These are phyloP conservation scores for Fusarium illudens DNA, from an alignment of 2,329 filamentous ascomycete species.

Conservation along the genomic window DNA sequence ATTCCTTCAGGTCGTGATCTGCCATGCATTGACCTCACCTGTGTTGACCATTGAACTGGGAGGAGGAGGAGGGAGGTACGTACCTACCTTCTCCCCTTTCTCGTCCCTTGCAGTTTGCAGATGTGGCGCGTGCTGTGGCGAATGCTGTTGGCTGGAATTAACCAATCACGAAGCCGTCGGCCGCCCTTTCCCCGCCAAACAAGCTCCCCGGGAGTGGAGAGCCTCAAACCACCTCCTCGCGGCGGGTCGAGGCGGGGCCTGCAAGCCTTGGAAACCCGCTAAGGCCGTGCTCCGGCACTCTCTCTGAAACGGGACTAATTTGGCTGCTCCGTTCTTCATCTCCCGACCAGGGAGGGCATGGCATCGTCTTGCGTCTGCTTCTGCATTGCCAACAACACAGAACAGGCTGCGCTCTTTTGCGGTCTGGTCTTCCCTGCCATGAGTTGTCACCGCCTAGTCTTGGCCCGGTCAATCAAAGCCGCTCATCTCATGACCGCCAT, in stretches of 20 bases:
- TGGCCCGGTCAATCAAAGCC: background rate
- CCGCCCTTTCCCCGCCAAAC: conserved; percentile 37
- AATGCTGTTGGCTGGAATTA: background rate
- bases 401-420: background rate
- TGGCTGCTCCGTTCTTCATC: conserved; percentile 36
- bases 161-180: conserved; percentile 14
- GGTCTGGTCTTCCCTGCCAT: background rate
- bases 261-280: conserved; percentile 14
- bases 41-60: background rate
- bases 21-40: conserved; percentile 14
- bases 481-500: background rate
- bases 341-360: conserved; percentile 22
- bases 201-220: conserved; percentile 36
- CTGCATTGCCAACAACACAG: background rate
- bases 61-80: conserved; percentile 7
- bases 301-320: conserved; percentile 42
- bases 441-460: background rate
- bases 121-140: conserved; percentile 27
- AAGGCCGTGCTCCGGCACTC: conserved; percentile 17
- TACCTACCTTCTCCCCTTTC: background rate
- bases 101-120: conserved; percentile 2
- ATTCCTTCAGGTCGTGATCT: conserved; percentile 22
- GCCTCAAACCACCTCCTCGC: conserved; percentile 2
- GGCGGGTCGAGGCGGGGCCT: conserved; percentile 11
- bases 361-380: background rate